A percentile compares a stretch with the other conserved stretches of the same genome.
phyloP scores from a whole-genome alignment of 1,284 basidiomycete genomes.

The Ustilago sp. region DNA sequence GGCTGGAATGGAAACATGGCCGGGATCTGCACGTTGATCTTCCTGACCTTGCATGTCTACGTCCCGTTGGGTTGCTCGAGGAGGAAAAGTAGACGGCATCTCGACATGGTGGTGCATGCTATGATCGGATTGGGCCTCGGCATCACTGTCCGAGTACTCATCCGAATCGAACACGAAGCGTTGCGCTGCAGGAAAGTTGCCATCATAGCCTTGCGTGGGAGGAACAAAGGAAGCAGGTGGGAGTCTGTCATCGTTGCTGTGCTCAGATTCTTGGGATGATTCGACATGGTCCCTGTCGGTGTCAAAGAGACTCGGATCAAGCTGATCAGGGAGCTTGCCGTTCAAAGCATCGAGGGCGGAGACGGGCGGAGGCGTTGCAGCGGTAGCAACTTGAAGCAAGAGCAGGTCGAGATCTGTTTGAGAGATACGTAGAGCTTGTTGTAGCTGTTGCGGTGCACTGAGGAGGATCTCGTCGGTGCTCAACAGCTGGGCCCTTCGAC shows the following conservation, averaged over 20 bases:
- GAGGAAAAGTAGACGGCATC: conserved; percentile 16
- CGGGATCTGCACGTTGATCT: neutral
- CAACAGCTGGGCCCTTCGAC: conserved; percentile 42
- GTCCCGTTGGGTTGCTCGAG: neutral
- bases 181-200: conserved; percentile 36
- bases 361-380: conserved; percentile 23
- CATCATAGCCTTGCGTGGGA: conserved; percentile 46
- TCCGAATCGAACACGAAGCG: conserved; percentile 39
- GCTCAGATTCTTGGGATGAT: conserved; percentile 7
- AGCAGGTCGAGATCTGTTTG: conserved; percentile 26
- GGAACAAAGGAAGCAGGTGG: conserved; percentile 24
- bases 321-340: conserved; percentile 4
- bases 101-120: conserved; percentile 28
- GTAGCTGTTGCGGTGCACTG: conserved; percentile 25
- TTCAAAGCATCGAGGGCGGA: conserved; percentile 38
- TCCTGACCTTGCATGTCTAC: neutral
- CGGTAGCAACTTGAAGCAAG: conserved; percentile 29
- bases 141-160: conserved; percentile 16
- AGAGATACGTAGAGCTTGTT: conserved; percentile 26
- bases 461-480: conserved; percentile 46
- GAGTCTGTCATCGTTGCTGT: conserved; percentile 11
- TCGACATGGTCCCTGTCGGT: conserved; percentile 12
- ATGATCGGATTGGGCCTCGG: conserved; percentile 1
- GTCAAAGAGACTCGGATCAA: conserved; percentile 18
- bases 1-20: neutral